A percentile compares a stretch with the other conserved stretches of the same genome.
Conservation (phyloP, 495 filamentous ascomycete genomes). For the Pyronema domesticum region DNA sequence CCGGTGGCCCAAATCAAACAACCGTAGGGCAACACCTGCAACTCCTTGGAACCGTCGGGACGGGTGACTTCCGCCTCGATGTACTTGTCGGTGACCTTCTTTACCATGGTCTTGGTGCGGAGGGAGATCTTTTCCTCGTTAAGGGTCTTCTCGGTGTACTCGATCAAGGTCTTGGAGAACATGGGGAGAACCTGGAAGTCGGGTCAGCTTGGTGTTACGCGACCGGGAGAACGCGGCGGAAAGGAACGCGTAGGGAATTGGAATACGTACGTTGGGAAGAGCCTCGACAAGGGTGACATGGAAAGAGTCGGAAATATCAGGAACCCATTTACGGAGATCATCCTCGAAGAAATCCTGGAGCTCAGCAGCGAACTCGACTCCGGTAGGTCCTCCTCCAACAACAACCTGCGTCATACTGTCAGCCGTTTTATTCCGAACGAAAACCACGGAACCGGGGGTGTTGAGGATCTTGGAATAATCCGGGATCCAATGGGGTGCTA, state of each 20-base stretch:
- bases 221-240: not conserved
- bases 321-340: conserved; percentile 94
- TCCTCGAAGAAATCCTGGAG: conserved; percentile 97
- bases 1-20: conserved; percentile 97
- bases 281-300: conserved; percentile 94
- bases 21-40: conserved; percentile 76
- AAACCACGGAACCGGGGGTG: not conserved
- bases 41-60: conserved; percentile 69
- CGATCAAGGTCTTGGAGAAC: conserved; percentile 98
- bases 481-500: not conserved
- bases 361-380: conserved; percentile 96
- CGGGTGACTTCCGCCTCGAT: conserved; percentile 78
- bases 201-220: not conserved
- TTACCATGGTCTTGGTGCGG: conserved; percentile 97
- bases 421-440: not conserved
- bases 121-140: conserved; percentile 96
- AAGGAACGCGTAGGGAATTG: conserved; percentile 2
- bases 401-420: conserved; percentile 36
- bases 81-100: conserved; percentile 84
- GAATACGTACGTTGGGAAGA: conserved; percentile 56
- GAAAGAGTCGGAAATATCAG: conserved; percentile 85
- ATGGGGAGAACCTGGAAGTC: conserved; percentile 53
- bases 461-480: not conserved
- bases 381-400: conserved; percentile 91
- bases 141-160: conserved; percentile 97